Evolutionary conservation across 129 eudicot species (phyloP), one percentile per base, ranked within the genome.

Genomic region (Dittrichia graveolens): DNA sequence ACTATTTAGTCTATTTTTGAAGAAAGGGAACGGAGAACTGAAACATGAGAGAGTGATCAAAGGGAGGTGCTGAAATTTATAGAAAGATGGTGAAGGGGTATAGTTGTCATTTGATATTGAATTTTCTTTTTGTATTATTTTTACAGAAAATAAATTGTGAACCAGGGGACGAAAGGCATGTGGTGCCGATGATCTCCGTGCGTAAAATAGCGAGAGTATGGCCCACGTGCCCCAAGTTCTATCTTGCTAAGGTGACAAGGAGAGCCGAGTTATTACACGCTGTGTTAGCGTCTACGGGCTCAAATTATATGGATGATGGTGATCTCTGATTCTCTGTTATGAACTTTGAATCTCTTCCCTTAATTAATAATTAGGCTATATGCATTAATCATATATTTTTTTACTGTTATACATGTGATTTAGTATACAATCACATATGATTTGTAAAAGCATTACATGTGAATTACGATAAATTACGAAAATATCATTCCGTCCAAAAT

Each of bases 161-260:
- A 61, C n/a, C n/a, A n/a, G n/a, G n/a, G n/a, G n/a, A n/a, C 7
- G 4, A 34, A 5, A 3, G 61, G 14, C 19, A 24, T 15, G 69
- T 70, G 67, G 69, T 18, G 73, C 81, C 82, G 84, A 83, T 83
- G 84, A 71, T 75, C 19, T 65, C 80, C 19, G 80, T 78, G 83
- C 61, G 58, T 71, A 65, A 52, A 77, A 81, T 63, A 48, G 75
- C 63, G 74, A 49, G 34, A 19, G 65, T 67, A 18, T 74, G 83
- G 68, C 52, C 79, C 63, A 73, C 79, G 45, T 40, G 79, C 31
- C 44, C 74, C 42, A 24, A 39, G 37, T 19, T 35, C 11, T 39
- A 14, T 60, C 19, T 77, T 61, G 55, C 34, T 71, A 41, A 11
- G 65, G 13, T 56, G 76, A 61, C 65, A 69, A 56, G 54, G 75